Evolutionary conservation across 1,284 basidiomycete species (phyloP).

Genomic region (Anthracocystis walkeri): DNA sequence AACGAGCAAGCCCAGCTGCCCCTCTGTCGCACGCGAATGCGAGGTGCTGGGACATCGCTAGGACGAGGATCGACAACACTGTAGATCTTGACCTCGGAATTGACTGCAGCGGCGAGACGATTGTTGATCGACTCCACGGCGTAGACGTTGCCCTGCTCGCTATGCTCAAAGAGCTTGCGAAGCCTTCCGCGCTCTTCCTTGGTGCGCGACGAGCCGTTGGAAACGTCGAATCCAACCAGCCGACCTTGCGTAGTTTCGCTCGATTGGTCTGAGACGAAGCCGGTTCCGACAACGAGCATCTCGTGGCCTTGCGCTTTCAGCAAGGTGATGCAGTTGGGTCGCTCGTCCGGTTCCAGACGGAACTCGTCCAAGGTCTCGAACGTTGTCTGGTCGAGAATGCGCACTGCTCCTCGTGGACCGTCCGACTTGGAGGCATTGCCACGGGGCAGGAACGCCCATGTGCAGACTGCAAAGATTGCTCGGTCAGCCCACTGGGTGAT

Average conservation of each 20-base stretch:
- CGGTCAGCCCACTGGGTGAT: constrained; percentile 56
- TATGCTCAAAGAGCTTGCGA: constrained; percentile 38
- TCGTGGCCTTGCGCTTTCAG: constrained; percentile 25
- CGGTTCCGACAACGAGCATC: constrained; percentile 61
- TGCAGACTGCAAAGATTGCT: constrained; percentile 43
- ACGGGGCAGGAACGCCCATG: constrained; percentile 49
- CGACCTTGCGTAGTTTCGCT: constrained; percentile 54
- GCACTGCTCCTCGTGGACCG: constrained; percentile 28
- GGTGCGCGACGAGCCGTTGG: constrained; percentile 27
- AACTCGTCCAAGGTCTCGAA: constrained; percentile 38
- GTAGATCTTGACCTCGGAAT: constrained; percentile 61
- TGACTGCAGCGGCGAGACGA: constrained; percentile 58
- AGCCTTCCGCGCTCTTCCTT: constrained; percentile 32
- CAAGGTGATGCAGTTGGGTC: constrained; percentile 57
- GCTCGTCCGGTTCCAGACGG: constrained; percentile 53
- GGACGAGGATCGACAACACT: constrained; percentile 24
- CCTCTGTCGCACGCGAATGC: constrained; percentile 29
- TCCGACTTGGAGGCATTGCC: constrained; percentile 27
- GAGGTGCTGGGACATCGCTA: constrained; percentile 12
- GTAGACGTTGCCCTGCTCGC: constrained; percentile 63
- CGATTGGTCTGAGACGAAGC: constrained; percentile 33
- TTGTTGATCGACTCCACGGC: constrained; percentile 41
- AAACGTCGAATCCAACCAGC: constrained; percentile 48
- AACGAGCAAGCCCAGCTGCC: constrained; percentile 65
- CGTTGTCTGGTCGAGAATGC: constrained; percentile 25